Evolutionary conservation across 1,284 basidiomycete genomes (phyloP), one percentile per base, ranked within the genome.

Genomic region (Papiliotrema terrestris): DNA sequence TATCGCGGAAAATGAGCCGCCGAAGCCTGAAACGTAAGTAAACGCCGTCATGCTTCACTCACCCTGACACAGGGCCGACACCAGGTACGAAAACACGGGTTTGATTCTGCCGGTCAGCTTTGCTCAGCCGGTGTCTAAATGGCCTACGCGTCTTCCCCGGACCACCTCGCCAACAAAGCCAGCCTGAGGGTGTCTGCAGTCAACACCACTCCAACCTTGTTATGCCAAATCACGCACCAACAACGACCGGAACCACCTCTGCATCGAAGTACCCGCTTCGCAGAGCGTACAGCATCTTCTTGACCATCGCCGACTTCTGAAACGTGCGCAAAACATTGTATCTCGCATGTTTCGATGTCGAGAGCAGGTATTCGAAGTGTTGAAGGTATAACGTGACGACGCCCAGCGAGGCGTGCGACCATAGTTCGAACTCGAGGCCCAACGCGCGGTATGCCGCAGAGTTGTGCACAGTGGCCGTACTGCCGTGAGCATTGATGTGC

Each of bases 391-490:
- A 81, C 2, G 79, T 80, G 67, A 91, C 88, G 25, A 97, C 85
- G 39, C 86, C 85, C 3, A 77, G 67, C 1, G 80, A 78, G 0
- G 89, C 85, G 25, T 78, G 82, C 0, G 89, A 83, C 94, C 94
- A 98, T 6, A 97, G 83, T 56, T 91, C 86, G 63, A 96, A 90
- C 68, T 96, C 91, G 2, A 97, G 83, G 0, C 90, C 88, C 43
- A 97, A 82, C 1, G 87, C 82, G 45, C 84, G 83, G 68, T 95
- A 96, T 2, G 90, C 90, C 1, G 88, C 80, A 1, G 85, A 80
- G 63, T 96, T 96, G 49, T 86, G 83, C 26, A 97, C 81, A 0
- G 86, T 88, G 1, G 92, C 92, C 55, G 83, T 81, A 23, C 89
- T 92, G 63, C 20, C 19, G 37, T 41, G n/a, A n/a, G 53, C 60